Base-by-base conservation (phyloP, 495 filamentous ascomycete genomes). In the Echria macrotheca region DNA sequence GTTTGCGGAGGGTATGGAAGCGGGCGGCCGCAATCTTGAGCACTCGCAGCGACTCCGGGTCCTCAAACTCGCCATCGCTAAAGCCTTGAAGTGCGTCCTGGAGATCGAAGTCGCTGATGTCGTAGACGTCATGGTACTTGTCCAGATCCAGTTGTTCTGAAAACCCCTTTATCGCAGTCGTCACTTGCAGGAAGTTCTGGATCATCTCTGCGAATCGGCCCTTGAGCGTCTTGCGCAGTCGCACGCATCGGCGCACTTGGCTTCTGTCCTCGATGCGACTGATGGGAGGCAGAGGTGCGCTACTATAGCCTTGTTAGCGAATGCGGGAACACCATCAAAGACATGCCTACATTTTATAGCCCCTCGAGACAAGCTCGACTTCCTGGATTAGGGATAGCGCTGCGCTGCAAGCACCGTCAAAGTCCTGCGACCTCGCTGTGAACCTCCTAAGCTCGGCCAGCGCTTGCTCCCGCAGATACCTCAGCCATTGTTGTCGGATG, bases 301-400 rank as follows among this genome's bases (percentile, higher is more conserved):
- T 91, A 76, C 87, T 91, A 57, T 25, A 48, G 38, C 14, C 39
- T 7, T 40, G 61, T 84, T 68, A 82, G 73, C 43, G 51, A 31
- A 14, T 17, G 26, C 19, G 35, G 44, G 19, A 5, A 52, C 36
- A 23, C 10, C 15, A 36, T 14, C 39, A 17, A 9, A n/a, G 41
- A 26, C 22, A 17, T 53, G 63, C 82, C 71, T 69, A 91, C 88
- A 98, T 80, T 64, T 87, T 79, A 64, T 97, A 98, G 41, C 93
- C 93, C 56, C 91, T 80, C 31, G 91, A 91, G 10, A 97, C 91
- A 41, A 97, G 74, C 67, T 97, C 93, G 15, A 97, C 91, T 65
- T 98, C 93, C 69, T 97, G 91, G 50, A 98, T 86, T 43, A 96
- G 79, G 25, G 84, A 84, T 25, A 98, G 73, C 2, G 89, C 85